Evolutionary conservation across 805 yeast species (phyloP).

Genomic region (Suhomyces xylopsoci): DNA sequence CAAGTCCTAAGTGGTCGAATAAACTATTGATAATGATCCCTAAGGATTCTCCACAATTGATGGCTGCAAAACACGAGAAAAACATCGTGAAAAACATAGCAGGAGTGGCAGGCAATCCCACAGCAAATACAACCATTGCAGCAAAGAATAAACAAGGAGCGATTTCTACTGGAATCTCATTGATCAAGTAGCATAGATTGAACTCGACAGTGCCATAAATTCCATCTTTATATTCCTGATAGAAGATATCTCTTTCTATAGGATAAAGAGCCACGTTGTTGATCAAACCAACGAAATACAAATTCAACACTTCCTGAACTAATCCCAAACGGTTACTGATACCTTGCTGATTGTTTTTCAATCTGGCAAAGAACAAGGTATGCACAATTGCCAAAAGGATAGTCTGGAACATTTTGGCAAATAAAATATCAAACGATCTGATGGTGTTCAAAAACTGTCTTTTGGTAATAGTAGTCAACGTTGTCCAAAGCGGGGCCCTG

Average conservation of each 20-base stretch:
- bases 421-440: conserved; percentile 19
- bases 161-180: conserved; percentile 25
- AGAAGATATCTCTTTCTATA: conserved; percentile 21
- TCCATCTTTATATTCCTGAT: conserved; percentile 25
- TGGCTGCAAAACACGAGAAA: conserved; percentile 13
- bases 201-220: conserved; percentile 21
- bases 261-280: conserved; percentile 25
- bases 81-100: conserved; percentile 21
- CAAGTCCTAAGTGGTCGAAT: conserved; percentile 24
- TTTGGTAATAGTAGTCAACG: conserved; percentile 13
- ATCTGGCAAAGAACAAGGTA: conserved; percentile 24
- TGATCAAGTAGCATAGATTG: conserved; percentile 19
- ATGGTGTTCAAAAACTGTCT: conserved; percentile 19
- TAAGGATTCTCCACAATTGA: conserved; percentile 26
- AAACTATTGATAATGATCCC: conserved; percentile 24
- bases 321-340: conserved; percentile 24
- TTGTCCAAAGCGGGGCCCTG: conserved; percentile 3
- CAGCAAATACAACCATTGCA: conserved; percentile 20
- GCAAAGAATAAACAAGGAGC: conserved; percentile 18
- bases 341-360: conserved; percentile 17
- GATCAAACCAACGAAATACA: conserved; percentile 24
- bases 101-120: conserved; percentile 21
- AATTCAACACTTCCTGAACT: conserved; percentile 20
- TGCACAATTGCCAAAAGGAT: conserved; percentile 17
- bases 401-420: conserved; percentile 18